Evolutionary conservation across 1,284 basidiomycete species (phyloP), one percentile per base, ranked within the genome.

Genomic region (Moesziomyces globuligerus): DNA sequence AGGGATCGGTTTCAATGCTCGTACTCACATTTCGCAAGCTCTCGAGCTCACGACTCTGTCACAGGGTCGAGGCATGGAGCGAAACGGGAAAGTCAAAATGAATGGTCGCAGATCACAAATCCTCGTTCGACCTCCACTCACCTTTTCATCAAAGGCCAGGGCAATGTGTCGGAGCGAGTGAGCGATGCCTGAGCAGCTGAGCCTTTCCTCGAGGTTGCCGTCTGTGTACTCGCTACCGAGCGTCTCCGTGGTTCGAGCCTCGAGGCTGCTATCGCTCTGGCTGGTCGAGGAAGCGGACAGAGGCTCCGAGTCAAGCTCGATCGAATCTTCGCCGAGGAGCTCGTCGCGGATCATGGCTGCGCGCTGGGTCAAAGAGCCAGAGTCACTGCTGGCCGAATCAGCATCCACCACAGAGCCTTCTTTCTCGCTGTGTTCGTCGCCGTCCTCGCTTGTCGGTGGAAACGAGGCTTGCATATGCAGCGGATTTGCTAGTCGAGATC

Each of bases 141-240:
- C 67, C 56, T 65, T 70, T 41, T 70, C 60, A 15, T 70, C 60
- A 23, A 60, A 70, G 8, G 60, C 51, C 43, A 58, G 20, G 6
- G 60, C 56, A 29, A 70, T 65, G 55, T 70, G 56, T 23, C 52
- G 52, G 13, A 70, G 56, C 7, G 67, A 52, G 17, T 59, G 60
- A 4, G 56, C 38, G 28, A 70, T 70, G 15, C 42, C 29, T 0
- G 67, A 64, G 5, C 7, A 43, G 25, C 29, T 29, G 17, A 60
- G 36, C 13, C 50, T 51, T 10, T 60, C 48, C n/a, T 70, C 56
- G 1, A 65, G 43, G 7, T 40, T 36, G 3, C 29, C 39, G 1
- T 50, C 39, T 13, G 47, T 26, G 13, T 24, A 15, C 6, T 17
- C 7, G 20, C 17, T 21, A 3, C 29, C 10, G 15, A 34, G 5